These are phyloP conservation scores for Potentilla sterilis DNA, from an alignment of 306 rosid species.

Conservation along the genomic window DNA sequence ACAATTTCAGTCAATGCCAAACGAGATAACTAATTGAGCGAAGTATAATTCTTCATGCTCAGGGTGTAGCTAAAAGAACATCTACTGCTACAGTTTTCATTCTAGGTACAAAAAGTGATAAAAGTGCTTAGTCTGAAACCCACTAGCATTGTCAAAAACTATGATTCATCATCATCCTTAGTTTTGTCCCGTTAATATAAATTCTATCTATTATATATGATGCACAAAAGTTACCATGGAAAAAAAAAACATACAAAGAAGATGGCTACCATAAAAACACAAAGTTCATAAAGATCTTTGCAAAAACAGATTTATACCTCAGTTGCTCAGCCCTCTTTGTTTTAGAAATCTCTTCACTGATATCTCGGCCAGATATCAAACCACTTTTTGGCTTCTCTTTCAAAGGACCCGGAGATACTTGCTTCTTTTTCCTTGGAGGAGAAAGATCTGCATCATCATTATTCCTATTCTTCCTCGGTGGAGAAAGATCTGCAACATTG, in stretches of 20 bases:
- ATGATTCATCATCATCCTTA: neutral
- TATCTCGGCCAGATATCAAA: slow-evolving; percentile 68
- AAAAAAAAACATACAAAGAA: neutral
- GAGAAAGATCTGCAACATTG: slow-evolving; percentile 42
- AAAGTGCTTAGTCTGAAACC: slow-evolving; percentile 2
- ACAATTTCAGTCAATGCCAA: neutral
- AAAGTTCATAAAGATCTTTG: neutral
- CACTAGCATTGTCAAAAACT: neutral
- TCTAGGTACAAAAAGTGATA: neutral
- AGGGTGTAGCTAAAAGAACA: neutral
- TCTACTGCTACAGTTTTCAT: neutral
- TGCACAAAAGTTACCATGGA: neutral
- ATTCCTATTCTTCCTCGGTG: slow-evolving; percentile 17
- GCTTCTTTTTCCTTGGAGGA: slow-evolving; percentile 66
- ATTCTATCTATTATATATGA: neutral
- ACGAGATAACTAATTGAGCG: neutral
- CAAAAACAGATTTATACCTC: slow-evolving; percentile 42
- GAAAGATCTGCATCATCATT: slow-evolving; percentile 38
- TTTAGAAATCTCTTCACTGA: slow-evolving; percentile 67
- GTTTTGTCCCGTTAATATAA: neutral
- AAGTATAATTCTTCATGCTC: neutral
- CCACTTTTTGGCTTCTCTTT: slow-evolving; percentile 57
- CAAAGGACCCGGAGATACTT: slow-evolving; percentile 32
- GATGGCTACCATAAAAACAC: neutral
- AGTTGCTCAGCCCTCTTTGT: slow-evolving; percentile 57